Evolutionary conservation across 306 rosid genomes (phyloP), one percentile per base, ranked within the genome.

Genomic region (Quercus agrifolia): DNA sequence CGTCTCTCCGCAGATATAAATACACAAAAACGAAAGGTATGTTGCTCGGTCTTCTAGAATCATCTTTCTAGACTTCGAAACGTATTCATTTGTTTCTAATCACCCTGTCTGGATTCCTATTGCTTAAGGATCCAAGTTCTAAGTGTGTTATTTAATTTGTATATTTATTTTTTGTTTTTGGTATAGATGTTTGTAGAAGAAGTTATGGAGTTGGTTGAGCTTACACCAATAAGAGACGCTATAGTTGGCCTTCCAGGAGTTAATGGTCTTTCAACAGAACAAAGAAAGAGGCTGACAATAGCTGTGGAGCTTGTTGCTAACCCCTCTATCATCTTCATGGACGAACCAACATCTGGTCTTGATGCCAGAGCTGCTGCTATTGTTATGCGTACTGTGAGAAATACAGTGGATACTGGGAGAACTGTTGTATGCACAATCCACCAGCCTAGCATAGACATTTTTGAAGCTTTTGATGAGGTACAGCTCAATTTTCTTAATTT

Each of bases 311-410:
- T 93, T 74, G 98, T 93, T 73, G 94, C 98, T 49, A 93, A 93
- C 74, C 98, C 98, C 12, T 93, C 97, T 18, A 93, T 93, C 77
- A 90, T 93, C 83, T 93, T 93, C 38, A 90, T 93, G 98, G 98
- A 93, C 77, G 98, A 93, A 72, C 98, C 98, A 33, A 93, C 98
- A 10, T 88, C 98, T 10, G 98, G 98, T 41, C 91, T 93, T 23
- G 98, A 93, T 85, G 98, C 98, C 67, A 87, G 97, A 83, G 92
- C 98, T 52, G 98, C 98, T 38, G 98, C 97, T 5, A 91, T 93
- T 77, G 97, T 93, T 68, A 93, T 93, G 97, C 91, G 98, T 52
- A 87, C 94, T 0, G 94, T 93, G 18, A 91, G 97, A 70, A 93
- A 93, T 83, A 93, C 97, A 0, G 98, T 91, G 6, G 91, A 93